Evolutionary conservation across 192 early-diverging fungal genomes (phyloP), one percentile per base, ranked within the genome.

Genomic region (Geosiphon pyriformis): DNA sequence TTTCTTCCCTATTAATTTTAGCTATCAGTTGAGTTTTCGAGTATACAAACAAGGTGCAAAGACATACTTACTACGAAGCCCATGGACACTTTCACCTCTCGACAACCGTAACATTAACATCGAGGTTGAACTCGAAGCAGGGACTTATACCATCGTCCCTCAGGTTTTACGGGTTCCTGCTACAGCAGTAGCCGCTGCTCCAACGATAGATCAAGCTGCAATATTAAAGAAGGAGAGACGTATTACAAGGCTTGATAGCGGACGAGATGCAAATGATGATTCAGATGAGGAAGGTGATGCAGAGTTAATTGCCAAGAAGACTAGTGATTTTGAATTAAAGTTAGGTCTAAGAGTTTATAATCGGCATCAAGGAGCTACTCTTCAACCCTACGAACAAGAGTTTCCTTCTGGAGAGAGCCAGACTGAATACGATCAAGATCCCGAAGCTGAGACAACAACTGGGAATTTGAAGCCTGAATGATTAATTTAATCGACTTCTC

Each of bases 301-400:
- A 10, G 37, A 42, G 15, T 42, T 42, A 15, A 42, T 10, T 6
- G 70, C 69, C 69, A n/a, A n/a, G n/a, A n/a, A n/a, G n/a, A n/a
- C n/a, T n/a, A n/a, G n/a, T n/a, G n/a, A n/a, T n/a, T n/a, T n/a
- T n/a, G 69, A 75, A n/a, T 1, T 75, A 26, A 75, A 71, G 69
- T 35, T 75, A 37, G 73, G 73, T 26, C 63, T 75, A n/a, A 62
- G 73, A 50, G 66, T 75, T 3, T 75, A 75, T 64, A 71, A 61
- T 23, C 73, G 15, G 15, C 6, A 15, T 42, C 7, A 42, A 10
- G 37, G 37, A 10, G 37, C 15, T 15, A 42, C 7, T 42, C 7
- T 42, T 42, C 7, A 42, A 42, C 7, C 37, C 7, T 42, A 42
- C 15, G 37, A 42, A 42, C 7, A 15, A 6, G 7, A 6, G 37